Evolutionary conservation across 2,329 filamentous ascomycete species (phyloP).

Genomic region (Sclerotinia sclerotiorum): DNA sequence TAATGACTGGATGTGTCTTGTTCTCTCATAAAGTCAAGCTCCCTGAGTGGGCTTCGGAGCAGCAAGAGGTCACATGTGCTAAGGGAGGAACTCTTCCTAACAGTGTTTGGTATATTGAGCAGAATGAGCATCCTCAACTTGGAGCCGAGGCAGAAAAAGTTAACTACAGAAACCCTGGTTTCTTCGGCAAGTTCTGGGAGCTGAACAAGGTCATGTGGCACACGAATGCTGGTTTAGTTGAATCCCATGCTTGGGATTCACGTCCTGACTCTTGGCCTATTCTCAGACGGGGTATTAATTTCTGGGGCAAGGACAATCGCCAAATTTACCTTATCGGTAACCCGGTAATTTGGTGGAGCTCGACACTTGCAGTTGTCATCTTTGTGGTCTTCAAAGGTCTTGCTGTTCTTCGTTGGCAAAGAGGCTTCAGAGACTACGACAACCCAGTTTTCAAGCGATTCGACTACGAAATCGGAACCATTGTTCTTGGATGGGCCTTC

Average conservation of each 20-base stretch:
- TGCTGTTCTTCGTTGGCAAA: constrained; percentile 89
- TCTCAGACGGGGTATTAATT: constrained; percentile 93
- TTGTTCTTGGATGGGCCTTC: constrained; percentile 89
- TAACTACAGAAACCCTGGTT: constrained; percentile 92
- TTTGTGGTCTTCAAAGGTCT: constrained; percentile 86
- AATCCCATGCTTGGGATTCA: constrained; percentile 98
- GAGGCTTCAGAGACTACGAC: constrained; percentile 83
- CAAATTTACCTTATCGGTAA: constrained; percentile 98
- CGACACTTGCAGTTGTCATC: constrained; percentile 71
- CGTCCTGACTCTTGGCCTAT: constrained; percentile 91
- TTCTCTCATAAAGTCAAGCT: constrained; percentile 99
- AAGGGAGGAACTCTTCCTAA: constrained; percentile 89
- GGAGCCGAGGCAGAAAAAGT: constrained; percentile 80
- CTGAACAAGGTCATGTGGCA: constrained; percentile 98
- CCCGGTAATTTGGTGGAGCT: constrained; percentile 91
- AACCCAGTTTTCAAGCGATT: constrained; percentile 88
- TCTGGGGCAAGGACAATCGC: constrained; percentile 92
- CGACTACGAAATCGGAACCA: constrained; percentile 92
- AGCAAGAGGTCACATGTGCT: constrained; percentile 98
- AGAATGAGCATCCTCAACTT: constrained; percentile 80
- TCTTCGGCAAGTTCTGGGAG: constrained; percentile 97
- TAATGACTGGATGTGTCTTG: constrained; percentile 94
- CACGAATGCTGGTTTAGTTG: constrained; percentile 92
- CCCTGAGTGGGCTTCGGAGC: constrained; percentile 95
- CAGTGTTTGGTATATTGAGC: constrained; percentile 95